Percentiles rank a stretch among this genome's conserved stretches.
Conservation (phyloP, 257 asterid species). For the Handroanthus guayacan region DNA sequence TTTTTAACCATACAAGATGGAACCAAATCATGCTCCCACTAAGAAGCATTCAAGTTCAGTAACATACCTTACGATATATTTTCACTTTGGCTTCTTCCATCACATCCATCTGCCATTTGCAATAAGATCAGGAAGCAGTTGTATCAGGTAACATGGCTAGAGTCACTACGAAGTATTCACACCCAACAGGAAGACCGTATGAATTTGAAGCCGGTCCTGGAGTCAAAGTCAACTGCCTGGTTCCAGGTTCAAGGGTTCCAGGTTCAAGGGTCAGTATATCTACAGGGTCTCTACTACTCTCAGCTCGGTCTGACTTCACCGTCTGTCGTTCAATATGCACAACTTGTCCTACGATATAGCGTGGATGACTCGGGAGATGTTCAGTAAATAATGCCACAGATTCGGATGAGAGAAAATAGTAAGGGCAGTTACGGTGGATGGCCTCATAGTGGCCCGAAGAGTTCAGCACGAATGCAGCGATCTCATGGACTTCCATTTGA, state of each 20-base stretch:
- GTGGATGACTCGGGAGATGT: constrained; percentile 61
- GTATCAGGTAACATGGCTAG: constrained; percentile 71
- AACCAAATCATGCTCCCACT: neutral
- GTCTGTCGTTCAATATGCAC: constrained; percentile 76
- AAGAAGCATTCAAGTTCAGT: constrained; percentile 24
- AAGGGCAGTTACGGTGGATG: constrained; percentile 60
- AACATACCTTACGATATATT: constrained; percentile 36
- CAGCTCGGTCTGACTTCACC: constrained; percentile 54
- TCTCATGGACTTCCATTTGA: constrained; percentile 66
- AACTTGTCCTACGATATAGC: constrained; percentile 78
- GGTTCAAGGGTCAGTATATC: constrained; percentile 50
- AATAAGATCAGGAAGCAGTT: constrained; percentile 76
- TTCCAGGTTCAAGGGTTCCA: constrained; percentile 53
- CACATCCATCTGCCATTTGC: constrained; percentile 59
- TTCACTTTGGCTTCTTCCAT: constrained; percentile 70
- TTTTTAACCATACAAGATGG: constrained; percentile 33
- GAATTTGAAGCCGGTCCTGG: constrained; percentile 45
- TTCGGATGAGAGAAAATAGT: constrained; percentile 80
- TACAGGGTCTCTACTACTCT: constrained; percentile 44
- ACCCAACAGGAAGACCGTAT: constrained; percentile 71
- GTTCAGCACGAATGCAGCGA: constrained; percentile 79
- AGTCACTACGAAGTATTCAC: constrained; percentile 86
- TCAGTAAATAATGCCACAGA: constrained; percentile 75
- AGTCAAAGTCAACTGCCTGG: constrained; percentile 45
- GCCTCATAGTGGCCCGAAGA: constrained; percentile 75